Evolutionary conservation across 1,139 yeast species (phyloP), one percentile per base, ranked within the genome.

Genomic region (Debaryomycetaceae sp.): DNA sequence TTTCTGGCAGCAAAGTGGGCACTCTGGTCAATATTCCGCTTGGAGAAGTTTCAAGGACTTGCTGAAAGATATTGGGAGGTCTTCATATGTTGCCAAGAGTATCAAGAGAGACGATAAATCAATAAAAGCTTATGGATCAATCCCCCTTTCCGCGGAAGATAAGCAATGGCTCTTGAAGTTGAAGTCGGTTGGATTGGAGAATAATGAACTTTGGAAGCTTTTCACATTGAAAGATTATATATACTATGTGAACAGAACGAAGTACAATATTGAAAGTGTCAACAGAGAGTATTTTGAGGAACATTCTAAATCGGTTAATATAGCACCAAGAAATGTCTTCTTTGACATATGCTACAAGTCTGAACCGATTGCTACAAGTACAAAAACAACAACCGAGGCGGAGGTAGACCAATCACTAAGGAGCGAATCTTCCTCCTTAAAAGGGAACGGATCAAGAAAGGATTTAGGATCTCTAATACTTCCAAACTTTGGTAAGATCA

Each of bases 121-220:
- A 3, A 45, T 53, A 5, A 33, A 17, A 22, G 43, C 59, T 5
- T 53, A 52, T 41, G 63, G 59, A 1, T 48, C 35, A n/a, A 34
- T 38, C 22, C 39, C 51, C 2, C 53, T 78, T 22, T 78, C 81
- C 11, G 70, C 76, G 1, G 93, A 85, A 46, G 99, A 93, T 61
- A 79, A 80, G 50, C 78, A 78, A 38, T 89, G 96, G 90, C 66
- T 89, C 20, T 78, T 79, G 34, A 80, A 84, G 49, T 67, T 93
- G 42, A 78, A 80, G 43, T 74, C 84, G 2, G 72, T 87, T 14
- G 98, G 97, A 0, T 67, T 91, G 40, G 76, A 73, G 17, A 87
- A 81, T 14, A 75, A 72, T 11, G 96, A 90, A 42, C 58, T 88
- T 22, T 91, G 98, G 98, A 93, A 91, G 62, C 68, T 93, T 6